phyloP scores from a whole-genome alignment of 352 stramenopile species.

The Phytophthora chlamydospora region DNA sequence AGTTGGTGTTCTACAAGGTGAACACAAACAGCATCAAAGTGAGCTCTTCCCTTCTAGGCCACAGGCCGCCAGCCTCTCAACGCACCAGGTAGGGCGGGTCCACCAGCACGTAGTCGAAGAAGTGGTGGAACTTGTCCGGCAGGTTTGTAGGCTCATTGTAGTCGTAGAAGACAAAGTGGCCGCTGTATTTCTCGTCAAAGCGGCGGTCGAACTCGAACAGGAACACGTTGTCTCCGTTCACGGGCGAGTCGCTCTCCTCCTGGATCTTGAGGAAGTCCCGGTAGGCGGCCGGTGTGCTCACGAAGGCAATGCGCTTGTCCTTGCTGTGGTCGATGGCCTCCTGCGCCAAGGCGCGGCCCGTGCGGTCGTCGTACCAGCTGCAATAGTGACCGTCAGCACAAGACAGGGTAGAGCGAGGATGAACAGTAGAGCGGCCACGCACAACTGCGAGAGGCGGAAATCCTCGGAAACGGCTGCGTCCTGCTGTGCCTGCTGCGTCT shows the following conservation, averaged over 20 bases:
- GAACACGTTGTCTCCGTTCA: conserved; percentile 48
- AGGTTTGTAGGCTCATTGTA: conserved; percentile 60
- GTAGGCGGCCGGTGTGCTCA: conserved; percentile 60
- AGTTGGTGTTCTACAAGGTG: conserved; percentile 50
- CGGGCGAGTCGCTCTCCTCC: conserved; percentile 33
- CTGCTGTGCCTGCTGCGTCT: conserved; percentile 45
- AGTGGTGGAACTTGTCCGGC: conserved; percentile 56
- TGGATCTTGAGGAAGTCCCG: conserved; percentile 50
- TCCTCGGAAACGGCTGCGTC: conserved; percentile 52
- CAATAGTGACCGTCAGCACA: conserved; percentile 6
- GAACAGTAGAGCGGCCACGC: conserved; percentile 6
- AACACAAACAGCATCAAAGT: background rate
- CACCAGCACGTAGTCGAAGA: conserved; percentile 65
- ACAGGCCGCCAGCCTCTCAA: background rate
- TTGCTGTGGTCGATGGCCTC: conserved; percentile 63
- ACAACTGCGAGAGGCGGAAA: conserved; percentile 68
- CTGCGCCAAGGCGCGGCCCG: conserved; percentile 48
- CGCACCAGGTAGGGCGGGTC: conserved; percentile 61
- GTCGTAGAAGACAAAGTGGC: conserved; percentile 66
- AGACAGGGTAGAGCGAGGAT: conserved; percentile 1
- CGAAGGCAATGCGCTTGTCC: conserved; percentile 51
- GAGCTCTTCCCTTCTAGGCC: background rate
- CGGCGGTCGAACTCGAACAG: conserved; percentile 65
- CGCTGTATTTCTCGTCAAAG: conserved; percentile 58
- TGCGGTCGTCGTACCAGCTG: conserved; percentile 64